Base-by-base conservation (phyloP, 2,329 filamentous ascomycete species). In the Epicoccum nigrum region DNA sequence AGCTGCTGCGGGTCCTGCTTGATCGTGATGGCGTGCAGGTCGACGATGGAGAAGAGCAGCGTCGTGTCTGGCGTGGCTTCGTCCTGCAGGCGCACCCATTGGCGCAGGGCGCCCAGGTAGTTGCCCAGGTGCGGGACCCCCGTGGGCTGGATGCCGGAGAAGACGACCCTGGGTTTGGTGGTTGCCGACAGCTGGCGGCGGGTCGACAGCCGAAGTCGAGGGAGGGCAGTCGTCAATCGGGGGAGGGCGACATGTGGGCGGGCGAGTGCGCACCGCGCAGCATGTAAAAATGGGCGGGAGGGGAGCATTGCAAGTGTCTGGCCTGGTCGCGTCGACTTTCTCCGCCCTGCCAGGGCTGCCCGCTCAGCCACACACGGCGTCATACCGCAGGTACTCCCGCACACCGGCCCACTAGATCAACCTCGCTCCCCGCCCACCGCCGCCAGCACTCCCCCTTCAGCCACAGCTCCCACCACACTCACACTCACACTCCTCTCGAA, bases 101-200 rank as follows among this genome's bases (percentile, higher is more conserved):
- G 86, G 42, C 85, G 84, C 47, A 99, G 77, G 13, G 94, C 94
- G 20, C 94, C 94, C 9, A 96, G 82, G 74, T 97, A 99, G 76
- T 99, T 99, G 47, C 94, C 94, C 23, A 99, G 77, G 72, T 99
- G 94, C 12, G 94, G 94, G 19, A 95, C 82, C 28, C 93, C 94
- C 0, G 94, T 99, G 15, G 94, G 94, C 74, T 99, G 94, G 63
- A 99, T 99, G 45, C 92, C 94, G 3, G 94, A 97, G 79, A 99
- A 97, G 65, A 97, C 84, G 42, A 63, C 62, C 13, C 27, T 11
- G 27, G 17, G n/a, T n/a, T n/a, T 7, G 16, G 39, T 7, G 38
- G 12, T 8, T 9, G 34, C 9, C 19, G 17, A n/a, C 9, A 19
- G 15, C 21, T 23, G 21, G 5, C 8, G 32, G 2, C 13, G 11